Conservation (phyloP, 805 yeast genomes). For the Yamadazyma sp. region DNA sequence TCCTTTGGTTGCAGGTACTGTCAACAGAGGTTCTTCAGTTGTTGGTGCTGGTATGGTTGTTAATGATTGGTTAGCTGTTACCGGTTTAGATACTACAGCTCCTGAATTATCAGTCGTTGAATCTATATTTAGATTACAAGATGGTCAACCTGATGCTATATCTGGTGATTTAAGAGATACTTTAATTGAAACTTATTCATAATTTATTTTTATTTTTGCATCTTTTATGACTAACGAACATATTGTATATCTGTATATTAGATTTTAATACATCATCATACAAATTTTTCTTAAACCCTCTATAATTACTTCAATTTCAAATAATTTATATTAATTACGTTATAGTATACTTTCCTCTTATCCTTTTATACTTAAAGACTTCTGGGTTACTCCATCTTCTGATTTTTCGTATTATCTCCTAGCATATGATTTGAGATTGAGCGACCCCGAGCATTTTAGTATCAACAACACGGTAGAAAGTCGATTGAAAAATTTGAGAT, state of each 20-base stretch:
- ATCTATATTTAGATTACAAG: conserved; percentile 91
- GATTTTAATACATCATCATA: not conserved
- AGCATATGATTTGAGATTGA: too few species aligned
- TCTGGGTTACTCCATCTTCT: too few species aligned
- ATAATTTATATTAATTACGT: too few species aligned
- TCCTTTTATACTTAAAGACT: too few species aligned
- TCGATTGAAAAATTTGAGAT: too few species aligned
- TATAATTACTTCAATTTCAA: too few species aligned
- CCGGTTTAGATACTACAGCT: conserved; percentile 97
- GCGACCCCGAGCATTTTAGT: too few species aligned
- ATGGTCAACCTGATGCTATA: conserved; percentile 84
- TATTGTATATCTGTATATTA: conserved; percentile 3
- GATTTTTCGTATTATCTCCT: too few species aligned
- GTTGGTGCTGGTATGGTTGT: conserved; percentile 99
- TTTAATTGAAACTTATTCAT: conserved; percentile 86
- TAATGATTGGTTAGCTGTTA: conserved; percentile 95
- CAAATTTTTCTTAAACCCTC: too few species aligned
- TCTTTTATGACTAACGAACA: conserved; percentile 3
- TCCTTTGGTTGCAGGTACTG: conserved; percentile 97
- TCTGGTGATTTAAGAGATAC: conserved; percentile 87
- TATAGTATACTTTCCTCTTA: too few species aligned
- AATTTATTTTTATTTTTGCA: conserved; percentile 14
- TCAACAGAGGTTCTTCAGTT: conserved; percentile 95
- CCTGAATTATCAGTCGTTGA: conserved; percentile 97
- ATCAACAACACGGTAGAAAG: too few species aligned